Conservation (phyloP, 2,329 filamentous ascomycete species). For the Fusarium napiforme region DNA sequence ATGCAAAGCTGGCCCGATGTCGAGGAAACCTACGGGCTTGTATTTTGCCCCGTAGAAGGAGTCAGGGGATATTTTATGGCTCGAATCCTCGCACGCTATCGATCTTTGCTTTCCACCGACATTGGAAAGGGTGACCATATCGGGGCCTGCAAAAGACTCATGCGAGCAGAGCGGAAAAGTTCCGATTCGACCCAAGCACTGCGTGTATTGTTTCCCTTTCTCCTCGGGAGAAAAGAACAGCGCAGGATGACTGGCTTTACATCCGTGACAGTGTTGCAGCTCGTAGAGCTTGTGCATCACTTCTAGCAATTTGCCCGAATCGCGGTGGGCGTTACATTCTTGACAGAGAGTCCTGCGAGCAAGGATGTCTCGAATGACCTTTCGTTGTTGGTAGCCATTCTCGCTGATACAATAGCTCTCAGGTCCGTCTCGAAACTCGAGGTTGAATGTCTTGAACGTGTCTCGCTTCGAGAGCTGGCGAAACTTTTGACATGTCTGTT, state of each 20-base stretch:
- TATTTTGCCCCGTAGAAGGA: neutral
- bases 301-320: neutral
- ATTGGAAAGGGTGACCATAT: neutral
- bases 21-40: neutral
- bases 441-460: neutral
- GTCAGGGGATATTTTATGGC: neutral
- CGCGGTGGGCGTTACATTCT: neutral
- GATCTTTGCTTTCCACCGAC: rapidly evolving
- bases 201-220: neutral
- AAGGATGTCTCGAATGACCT: neutral
- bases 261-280: neutral
- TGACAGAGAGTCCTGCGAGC: neutral
- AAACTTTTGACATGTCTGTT: constrained; percentile 4
- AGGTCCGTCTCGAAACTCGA: neutral
- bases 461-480: neutral
- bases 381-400: neutral
- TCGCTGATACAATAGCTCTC: constrained; percentile 1
- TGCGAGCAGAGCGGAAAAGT: constrained; percentile 1
- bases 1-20: neutral
- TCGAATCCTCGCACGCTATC: neutral
- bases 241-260: neutral
- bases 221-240: constrained; percentile 10
- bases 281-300: constrained; percentile 11
- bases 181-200: constrained; percentile 8
- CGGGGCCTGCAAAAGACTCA: neutral